Evolutionary conservation across 306 rosid species (phyloP), one percentile per base, ranked within the genome.

Genomic region (Malus sieversii): DNA sequence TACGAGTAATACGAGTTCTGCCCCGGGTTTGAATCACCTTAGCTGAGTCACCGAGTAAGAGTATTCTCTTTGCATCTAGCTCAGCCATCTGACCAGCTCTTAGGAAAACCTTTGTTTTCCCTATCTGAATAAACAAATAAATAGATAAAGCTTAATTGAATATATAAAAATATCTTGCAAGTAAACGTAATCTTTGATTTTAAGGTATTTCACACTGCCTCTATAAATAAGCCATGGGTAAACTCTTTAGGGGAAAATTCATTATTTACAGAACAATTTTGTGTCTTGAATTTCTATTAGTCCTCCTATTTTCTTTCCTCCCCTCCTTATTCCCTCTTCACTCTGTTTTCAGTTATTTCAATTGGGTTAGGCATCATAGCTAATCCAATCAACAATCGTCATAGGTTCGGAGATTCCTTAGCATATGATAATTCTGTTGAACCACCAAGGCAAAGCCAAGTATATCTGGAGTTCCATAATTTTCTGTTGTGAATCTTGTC

Each of bases 71-170:
- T 75, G 92, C 88, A 86, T 94, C 96, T 76, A 94, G 84, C 82
- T 90, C 92, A 68, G 96, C 94, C 98, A 91, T 91, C 90, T 91
- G 91, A 70, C 92, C 92, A 68, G 89, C 98, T 84, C 93, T 88
- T 61, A 94, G 79, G 83, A 94, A 94, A 75, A 94, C 45, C 86
- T 90, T 66, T 60, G 96, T 79, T 80, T 88, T 80, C 73, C 98
- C 98, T 60, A 94, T 86, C 98, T 92, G 87, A 73, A 86, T 79
- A 71, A 71, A 70, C 2, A 5, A 51, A 51, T 51, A 51, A 67
- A 27, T 46, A 83, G 42, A 77, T 27, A 68, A 44, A 20, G 33
- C 57, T 81, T 76, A 82, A 62, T 75, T 71, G 33, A 64, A 55
- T n/a, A 67, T 55, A 72, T 35, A 46, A 64, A 65, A 53, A 48